Percentiles rank a stretch among this genome's conserved stretches.
Conservation (phyloP, 768 basidiomycete species). For the Suillus occidentalis region DNA sequence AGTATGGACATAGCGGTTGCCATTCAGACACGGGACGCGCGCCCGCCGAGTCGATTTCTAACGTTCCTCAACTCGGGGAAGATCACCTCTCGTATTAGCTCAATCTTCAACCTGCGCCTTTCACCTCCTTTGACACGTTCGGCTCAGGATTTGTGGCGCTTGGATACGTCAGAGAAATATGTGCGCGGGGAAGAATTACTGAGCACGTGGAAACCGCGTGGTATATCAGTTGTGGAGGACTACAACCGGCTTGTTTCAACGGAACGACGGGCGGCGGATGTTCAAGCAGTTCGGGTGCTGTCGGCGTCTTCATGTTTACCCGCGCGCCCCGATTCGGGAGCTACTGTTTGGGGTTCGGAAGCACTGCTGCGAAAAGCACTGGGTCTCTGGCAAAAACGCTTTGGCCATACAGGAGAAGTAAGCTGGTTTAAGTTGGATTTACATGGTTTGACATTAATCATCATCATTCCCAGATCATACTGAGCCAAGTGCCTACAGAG, state of each 20-base stretch:
- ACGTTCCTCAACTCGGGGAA: constrained; percentile 78
- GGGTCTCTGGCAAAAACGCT: constrained; percentile 80
- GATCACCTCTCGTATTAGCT: constrained; percentile 74
- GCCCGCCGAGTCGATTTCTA: constrained; percentile 75
- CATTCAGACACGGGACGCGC: constrained; percentile 82
- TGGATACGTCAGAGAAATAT: constrained; percentile 94
- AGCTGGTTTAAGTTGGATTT: constrained; percentile 21
- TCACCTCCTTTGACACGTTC: constrained; percentile 85
- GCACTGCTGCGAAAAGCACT: constrained; percentile 65
- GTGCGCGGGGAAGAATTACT: constrained; percentile 90
- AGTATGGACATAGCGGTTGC: constrained; percentile 82
- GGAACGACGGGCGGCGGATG: constrained; percentile 80
- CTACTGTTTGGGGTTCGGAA: constrained; percentile 63
- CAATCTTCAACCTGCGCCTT: constrained; percentile 81
- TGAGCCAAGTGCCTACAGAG: constrained; percentile 70
- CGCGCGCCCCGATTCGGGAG: constrained; percentile 50
- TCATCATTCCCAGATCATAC: constrained; percentile 59
- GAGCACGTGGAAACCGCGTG: constrained; percentile 82
- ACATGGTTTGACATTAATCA: constrained; percentile 7
- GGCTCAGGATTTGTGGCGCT: constrained; percentile 86
- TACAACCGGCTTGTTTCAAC: constrained; percentile 69
- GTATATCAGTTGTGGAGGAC: constrained; percentile 87
- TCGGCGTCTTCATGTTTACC: constrained; percentile 50
- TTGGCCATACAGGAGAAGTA: constrained; percentile 77
- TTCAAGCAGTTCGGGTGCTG: constrained; percentile 84